phyloP scores from a whole-genome alignment of 2,329 filamentous ascomycete species.

The Leptographium galeiforme region DNA sequence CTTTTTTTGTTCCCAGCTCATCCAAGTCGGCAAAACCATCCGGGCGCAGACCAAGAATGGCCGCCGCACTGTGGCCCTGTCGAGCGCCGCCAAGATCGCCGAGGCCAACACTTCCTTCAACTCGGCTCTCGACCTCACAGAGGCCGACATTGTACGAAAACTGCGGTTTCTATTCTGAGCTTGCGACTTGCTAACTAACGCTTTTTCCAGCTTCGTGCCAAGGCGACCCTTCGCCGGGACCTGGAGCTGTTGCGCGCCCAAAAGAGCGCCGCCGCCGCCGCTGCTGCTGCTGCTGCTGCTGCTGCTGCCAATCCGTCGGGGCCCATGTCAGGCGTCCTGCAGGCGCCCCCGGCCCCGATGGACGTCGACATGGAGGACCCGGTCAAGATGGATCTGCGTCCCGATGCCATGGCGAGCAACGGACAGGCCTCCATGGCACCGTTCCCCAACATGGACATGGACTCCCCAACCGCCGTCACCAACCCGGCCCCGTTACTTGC shows the following conservation, averaged over 20 bases:
- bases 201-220: slow-evolving; percentile 30
- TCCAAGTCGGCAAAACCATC: slow-evolving; percentile 45
- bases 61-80: slow-evolving; percentile 21
- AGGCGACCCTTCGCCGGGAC: slow-evolving; percentile 41
- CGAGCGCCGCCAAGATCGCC: slow-evolving; percentile 27
- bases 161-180: not conserved
- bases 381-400: slow-evolving; percentile 23
- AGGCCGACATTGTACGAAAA: slow-evolving; percentile 42
- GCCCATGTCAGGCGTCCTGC: slow-evolving; percentile 7
- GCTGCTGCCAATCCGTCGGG: slow-evolving; percentile 1
- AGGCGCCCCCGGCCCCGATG: slow-evolving; percentile 13
- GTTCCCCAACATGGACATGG: slow-evolving; percentile 43
- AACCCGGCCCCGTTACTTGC: not conserved
- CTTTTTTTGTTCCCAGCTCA: slow-evolving; percentile 28
- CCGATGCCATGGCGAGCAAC: not conserved
- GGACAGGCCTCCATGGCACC: slow-evolving; percentile 26
- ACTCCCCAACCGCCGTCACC: slow-evolving; percentile 14
- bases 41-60: slow-evolving; percentile 33
- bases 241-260: slow-evolving; percentile 27
- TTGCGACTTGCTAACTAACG: not conserved
- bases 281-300: slow-evolving; percentile 3
- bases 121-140: slow-evolving; percentile 39
- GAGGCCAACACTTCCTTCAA: slow-evolving; percentile 37
- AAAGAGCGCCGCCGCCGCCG: slow-evolving; percentile 14
- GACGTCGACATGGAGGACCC: slow-evolving; percentile 17